Evolutionary conservation across 163 green algal genomes (phyloP).

Genomic region (Prototheca cutis): DNA sequence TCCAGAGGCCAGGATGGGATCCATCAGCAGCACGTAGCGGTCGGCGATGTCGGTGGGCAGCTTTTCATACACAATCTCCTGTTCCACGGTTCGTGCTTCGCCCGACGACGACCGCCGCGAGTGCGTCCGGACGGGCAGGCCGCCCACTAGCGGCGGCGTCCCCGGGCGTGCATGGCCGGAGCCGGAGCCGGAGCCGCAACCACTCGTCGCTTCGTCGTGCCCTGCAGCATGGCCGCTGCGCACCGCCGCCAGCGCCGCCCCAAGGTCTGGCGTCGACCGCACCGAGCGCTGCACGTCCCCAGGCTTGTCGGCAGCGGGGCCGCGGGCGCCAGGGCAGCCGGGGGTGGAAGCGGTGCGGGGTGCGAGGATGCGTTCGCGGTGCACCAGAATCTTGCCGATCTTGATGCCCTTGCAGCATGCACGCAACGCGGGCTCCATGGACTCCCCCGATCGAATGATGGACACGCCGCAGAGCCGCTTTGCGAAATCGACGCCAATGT

Average conservation of each 20-base stretch:
- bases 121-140: too few species aligned
- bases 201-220: too few species aligned
- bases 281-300: neutral
- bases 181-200: too few species aligned
- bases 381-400: conserved; percentile 92
- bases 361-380: conserved; percentile 28
- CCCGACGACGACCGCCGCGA: too few species aligned
- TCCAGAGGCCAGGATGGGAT: conserved; percentile 89
- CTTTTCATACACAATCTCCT: conserved; percentile 32
- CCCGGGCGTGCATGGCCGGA: too few species aligned
- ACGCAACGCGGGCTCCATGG: conserved; percentile 95
- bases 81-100: too few species aligned
- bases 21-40: conserved; percentile 89
- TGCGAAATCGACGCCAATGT: conserved; percentile 92
- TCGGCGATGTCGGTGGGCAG: conserved; percentile 70
- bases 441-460: conserved; percentile 92
- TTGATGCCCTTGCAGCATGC: conserved; percentile 97
- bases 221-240: neutral
- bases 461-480: conserved; percentile 91
- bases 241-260: neutral
- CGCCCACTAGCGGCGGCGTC: too few species aligned
- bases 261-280: neutral
- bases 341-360: too few species aligned
- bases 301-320: too few species aligned
- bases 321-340: too few species aligned